Base-by-base conservation (phyloP, 2,329 filamentous ascomycete species). In the Harringtonia lauricola region DNA sequence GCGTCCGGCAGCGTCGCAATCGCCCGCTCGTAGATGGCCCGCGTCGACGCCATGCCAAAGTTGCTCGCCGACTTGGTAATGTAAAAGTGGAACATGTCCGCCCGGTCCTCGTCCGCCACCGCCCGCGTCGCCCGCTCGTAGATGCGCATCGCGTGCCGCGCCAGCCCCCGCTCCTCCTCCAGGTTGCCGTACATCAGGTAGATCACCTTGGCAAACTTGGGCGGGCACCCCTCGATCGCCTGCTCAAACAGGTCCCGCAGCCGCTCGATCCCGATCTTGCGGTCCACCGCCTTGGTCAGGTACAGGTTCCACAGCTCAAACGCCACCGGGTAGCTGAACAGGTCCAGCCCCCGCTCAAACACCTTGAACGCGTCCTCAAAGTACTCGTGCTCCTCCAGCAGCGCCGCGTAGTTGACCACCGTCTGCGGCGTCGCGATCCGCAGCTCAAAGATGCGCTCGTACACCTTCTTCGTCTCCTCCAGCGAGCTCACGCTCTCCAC, bases 281-380 rank as follows among this genome's bases (percentile, higher is more conserved):
- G 85, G 59, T 95, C 88, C 19, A 96, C 89, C 0, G 92, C 92
- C 64, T 98, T 98, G 43, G 88, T 95, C 44, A 98, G 76, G 62
- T 98, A 98, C 9, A 98, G 66, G 54, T 98, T 98, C 94, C 92
- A 98, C 19, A 98, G 72, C 67, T 98, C 92, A 61, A 98, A 98
- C 15, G 92, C 92, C 17, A 96, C 90, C 0, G 92, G 92, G 57
- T 96, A 98, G 61, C 81, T 94, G 72, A 98, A 98, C n/a, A 98
- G 80, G 61, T 98, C 92, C 31, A 98, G 71, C 3, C 92, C 92
- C 48, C 92, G 81, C 64, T 98, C 92, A 60, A 94, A 98, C 38
- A 96, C 74, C 66, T 96, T 96, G 79, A 96, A 98, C 2, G 85
- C 94, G 55, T 98, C 92, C 61, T 98, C 92, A 57, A 83, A 95